These are phyloP conservation scores for Rheum nobile DNA, from an alignment of 148 eudicot genomes.

Conservation along the genomic window DNA sequence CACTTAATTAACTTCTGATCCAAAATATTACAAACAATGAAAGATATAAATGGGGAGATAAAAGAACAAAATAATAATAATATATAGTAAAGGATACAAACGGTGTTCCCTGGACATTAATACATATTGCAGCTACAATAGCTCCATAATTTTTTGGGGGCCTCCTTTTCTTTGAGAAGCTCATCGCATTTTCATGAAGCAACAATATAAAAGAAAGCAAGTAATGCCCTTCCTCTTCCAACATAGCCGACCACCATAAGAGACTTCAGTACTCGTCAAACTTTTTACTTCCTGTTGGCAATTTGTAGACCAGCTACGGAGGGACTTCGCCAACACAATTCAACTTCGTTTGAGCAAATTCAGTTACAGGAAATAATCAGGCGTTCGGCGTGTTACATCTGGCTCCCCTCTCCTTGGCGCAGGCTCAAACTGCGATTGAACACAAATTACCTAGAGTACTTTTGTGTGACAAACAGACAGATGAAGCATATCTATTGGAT, in stretches of 20 bases:
- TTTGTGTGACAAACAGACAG: neutral
- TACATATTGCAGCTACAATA: conserved; percentile 22
- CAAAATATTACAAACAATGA: too few species aligned
- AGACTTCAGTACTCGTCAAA: conserved; percentile 8
- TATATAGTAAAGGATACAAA: conserved; percentile 12
- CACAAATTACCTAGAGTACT: neutral
- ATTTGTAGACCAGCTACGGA: conserved; percentile 18
- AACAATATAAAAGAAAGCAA: conserved; percentile 9
- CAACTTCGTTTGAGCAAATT: conserved; percentile 13
- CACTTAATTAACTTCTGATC: conserved; percentile 9
- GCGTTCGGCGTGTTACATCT: conserved; percentile 82
- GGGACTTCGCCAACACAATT: conserved; percentile 15
- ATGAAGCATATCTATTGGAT: too few species aligned
- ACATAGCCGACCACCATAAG: conserved; percentile 16
- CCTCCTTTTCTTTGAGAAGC: conserved; percentile 12
- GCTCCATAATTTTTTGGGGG: conserved; percentile 16
- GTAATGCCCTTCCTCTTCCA: conserved; percentile 13
- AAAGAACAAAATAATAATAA: neutral
- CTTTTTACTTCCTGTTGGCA: conserved; percentile 12
- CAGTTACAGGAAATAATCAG: conserved; percentile 78
- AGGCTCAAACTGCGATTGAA: conserved; percentile 71
- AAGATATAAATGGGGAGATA: conserved; percentile 5
- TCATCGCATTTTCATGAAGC: conserved; percentile 18
- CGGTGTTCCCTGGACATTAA: conserved; percentile 19
- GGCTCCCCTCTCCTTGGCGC: conserved; percentile 99